Base-by-base conservation (phyloP, 2,329 filamentous ascomycete genomes). In the Monosporascus sp. region DNA sequence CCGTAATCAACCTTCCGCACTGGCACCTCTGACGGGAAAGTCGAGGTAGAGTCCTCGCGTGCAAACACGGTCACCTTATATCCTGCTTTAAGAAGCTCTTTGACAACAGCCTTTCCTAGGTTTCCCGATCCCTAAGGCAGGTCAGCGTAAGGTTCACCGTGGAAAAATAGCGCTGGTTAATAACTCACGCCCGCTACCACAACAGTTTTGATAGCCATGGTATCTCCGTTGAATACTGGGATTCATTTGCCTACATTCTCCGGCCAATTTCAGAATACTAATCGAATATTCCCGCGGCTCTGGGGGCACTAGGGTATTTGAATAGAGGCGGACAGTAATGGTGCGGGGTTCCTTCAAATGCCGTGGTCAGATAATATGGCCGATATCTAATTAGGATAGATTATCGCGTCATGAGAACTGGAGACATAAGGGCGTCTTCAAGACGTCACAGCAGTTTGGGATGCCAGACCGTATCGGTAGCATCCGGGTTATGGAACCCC, bases 1-100 rank as follows among this genome's bases (percentile, higher is more conserved):
- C 71, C 65, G 55, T 77, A 81, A 60, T 82, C 70, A n/a, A 75
- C 73, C 22, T 73, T 71, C 55, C 75, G 62, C 17, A 78, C 69
- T 5, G 67, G 65, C 55, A 78, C 68, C 22, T 64, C 63, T 0
- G 65, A 15, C 3, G 71, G 68, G 49, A 67, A 65, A 1, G 67
- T 65, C 2, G 70, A 58, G 3, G 60, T 58, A 1, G 77, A 81
- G 39, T 69, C 67, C 35, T 67, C 62, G 6, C 81, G 77, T 37
- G 75, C 75, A 43, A 83, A 69, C 15, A 78, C 71, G 25, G 77
- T 79, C 53, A 80, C 71, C 18, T 72, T 71, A 70, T 82, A 71
- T 11, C 60, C 62, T n/a, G 66, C 66, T 6, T 62, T 57, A 20
- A 66, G 46, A 15, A 70, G 66, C 24, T 62, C 67, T 17, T 57